These are phyloP conservation scores for Fusarium buharicum DNA, from an alignment of 2,329 filamentous ascomycete species.

Conservation along the genomic window DNA sequence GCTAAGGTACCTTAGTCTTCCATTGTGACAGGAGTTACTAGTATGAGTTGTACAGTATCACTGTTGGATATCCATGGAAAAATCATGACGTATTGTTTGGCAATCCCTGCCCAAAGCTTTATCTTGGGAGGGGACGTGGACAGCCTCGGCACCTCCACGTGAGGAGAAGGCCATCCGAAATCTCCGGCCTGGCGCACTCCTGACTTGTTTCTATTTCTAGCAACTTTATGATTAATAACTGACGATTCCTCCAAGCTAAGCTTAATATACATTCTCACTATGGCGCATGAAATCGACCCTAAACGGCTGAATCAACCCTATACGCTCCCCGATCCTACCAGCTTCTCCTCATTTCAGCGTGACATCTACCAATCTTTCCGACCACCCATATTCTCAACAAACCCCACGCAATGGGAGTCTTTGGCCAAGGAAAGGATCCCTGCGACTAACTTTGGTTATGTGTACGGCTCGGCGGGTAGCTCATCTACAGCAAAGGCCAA, in stretches of 20 bases:
- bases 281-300: slow-evolving; percentile 8
- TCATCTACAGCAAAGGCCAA: slow-evolving; percentile 70
- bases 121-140: background rate
- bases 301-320: slow-evolving; percentile 19
- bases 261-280: background rate
- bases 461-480: slow-evolving; percentile 71
- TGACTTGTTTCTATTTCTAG: background rate
- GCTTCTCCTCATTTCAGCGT: slow-evolving; percentile 38
- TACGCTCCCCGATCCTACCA: slow-evolving; percentile 29
- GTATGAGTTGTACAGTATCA: too few relatives aligned
- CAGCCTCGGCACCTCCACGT: slow-evolving; percentile 14
- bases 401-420: slow-evolving; percentile 36
- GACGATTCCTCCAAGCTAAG: background rate
- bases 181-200: too few relatives aligned
- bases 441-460: slow-evolving; percentile 62
- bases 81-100: background rate
- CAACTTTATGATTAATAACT: accelerated
- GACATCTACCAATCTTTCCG: slow-evolving; percentile 42
- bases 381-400: slow-evolving; percentile 37
- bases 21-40: too few relatives aligned
- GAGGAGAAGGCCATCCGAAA: slow-evolving; percentile 8
- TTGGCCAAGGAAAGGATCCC: slow-evolving; percentile 35
- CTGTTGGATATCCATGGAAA: background rate
- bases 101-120: background rate
- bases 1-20: too few relatives aligned